Percentiles rank a stretch among this genome's conserved stretches.
These are phyloP conservation scores for Boletus sensibilis DNA, from an alignment of 768 basidiomycete genomes.

Conservation along the genomic window DNA sequence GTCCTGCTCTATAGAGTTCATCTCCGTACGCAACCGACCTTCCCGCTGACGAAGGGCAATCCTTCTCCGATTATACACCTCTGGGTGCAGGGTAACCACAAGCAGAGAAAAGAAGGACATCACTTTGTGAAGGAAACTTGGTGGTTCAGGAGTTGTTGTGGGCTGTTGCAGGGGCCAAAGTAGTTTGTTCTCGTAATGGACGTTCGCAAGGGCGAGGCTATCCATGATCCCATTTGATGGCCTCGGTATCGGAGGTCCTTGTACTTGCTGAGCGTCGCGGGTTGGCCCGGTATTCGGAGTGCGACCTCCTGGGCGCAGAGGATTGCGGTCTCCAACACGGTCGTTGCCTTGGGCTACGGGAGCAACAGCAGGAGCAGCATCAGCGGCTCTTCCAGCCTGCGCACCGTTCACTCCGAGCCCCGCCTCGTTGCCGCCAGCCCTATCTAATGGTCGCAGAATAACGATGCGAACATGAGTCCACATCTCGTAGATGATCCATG, in stretches of 20 bases:
- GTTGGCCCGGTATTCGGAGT: conserved; percentile 16
- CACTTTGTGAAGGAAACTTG: conserved; percentile 48
- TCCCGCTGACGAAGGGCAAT: conserved; percentile 58
- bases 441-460: conserved; percentile 38
- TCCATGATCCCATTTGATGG: conserved; percentile 43
- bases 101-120: conserved; percentile 56
- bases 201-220: conserved; percentile 54
- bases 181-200: conserved; percentile 53
- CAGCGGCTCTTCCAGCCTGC: conserved; percentile 16
- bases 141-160: conserved; percentile 35
- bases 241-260: conserved; percentile 31
- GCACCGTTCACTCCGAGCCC: conserved; percentile 22
- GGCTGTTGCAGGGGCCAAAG: conserved; percentile 37
- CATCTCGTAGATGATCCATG: conserved; percentile 74
- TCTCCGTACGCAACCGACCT: conserved; percentile 65
- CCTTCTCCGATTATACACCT: conserved; percentile 69
- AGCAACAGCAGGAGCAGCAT: conserved; percentile 26
- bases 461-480: conserved; percentile 64
- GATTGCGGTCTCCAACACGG: conserved; percentile 17
- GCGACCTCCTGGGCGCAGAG: conserved; percentile 13
- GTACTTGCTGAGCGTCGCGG: conserved; percentile 19
- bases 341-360: conserved; percentile 18
- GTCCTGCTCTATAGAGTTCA: conserved; percentile 38
- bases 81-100: conserved; percentile 65
- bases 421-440: conserved; percentile 29